Percentiles rank a stretch among this genome's conserved stretches.
Conservation (phyloP, 768 basidiomycete genomes). For the Boletus barrowsii region DNA sequence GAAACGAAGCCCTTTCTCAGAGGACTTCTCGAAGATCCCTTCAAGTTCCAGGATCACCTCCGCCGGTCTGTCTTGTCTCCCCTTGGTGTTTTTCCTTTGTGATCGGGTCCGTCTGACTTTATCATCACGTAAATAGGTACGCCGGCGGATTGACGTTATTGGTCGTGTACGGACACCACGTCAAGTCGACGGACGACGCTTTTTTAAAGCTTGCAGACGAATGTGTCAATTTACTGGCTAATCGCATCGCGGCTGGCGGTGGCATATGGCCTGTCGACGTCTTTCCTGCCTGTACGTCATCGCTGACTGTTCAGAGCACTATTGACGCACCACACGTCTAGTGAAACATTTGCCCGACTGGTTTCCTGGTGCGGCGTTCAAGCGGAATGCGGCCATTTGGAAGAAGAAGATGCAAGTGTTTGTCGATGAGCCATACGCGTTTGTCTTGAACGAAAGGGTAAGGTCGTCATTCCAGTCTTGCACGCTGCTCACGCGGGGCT, state of each 20-base stretch:
- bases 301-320: too few species aligned
- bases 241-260: conserved; percentile 41
- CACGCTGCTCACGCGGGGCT: background rate
- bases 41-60: conserved; percentile 34
- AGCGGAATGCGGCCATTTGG: conserved; percentile 57
- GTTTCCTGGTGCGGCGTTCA: conserved; percentile 68
- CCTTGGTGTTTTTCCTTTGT: too few species aligned
- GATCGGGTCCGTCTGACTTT: conserved; percentile 11
- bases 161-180: conserved; percentile 62
- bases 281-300: conserved; percentile 34
- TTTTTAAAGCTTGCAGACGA: conserved; percentile 43
- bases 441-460: conserved; percentile 57
- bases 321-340: conserved; percentile 8
- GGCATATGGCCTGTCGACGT: conserved; percentile 43
- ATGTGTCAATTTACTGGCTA: conserved; percentile 40
- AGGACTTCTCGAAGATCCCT: conserved; percentile 45
- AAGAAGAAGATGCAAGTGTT: conserved; percentile 62
- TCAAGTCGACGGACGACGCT: conserved; percentile 37
- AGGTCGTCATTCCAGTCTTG: too few species aligned
- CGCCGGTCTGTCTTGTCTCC: conserved; percentile 25
- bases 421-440: conserved; percentile 60
- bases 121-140: conserved; percentile 35
- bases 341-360: conserved; percentile 60
- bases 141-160: conserved; percentile 52
- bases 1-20: conserved; percentile 58